These are phyloP conservation scores for Parascedosporium putredinis DNA, from an alignment of 2,329 filamentous ascomycete species.

Conservation along the genomic window DNA sequence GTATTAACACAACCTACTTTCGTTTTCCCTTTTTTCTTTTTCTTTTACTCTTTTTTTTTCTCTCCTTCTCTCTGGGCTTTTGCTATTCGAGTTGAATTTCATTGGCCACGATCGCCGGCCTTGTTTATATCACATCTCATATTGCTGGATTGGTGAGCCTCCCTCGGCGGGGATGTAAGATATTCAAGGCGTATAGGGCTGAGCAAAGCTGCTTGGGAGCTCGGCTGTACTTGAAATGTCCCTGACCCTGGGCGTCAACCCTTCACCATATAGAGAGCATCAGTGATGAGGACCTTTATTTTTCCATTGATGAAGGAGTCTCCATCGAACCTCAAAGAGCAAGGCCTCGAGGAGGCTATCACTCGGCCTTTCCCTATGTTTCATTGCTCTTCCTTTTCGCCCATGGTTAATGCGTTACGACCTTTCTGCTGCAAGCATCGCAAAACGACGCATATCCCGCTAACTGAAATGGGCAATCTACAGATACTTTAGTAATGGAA, in stretches of 20 bases:
- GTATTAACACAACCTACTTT: constrained; percentile 3
- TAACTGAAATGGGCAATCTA: constrained; percentile 4
- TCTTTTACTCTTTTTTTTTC: not conserved
- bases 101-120: not conserved
- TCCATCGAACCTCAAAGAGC: too few species aligned
- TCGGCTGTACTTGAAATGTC: not conserved
- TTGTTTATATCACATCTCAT: not conserved
- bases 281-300: too few species aligned
- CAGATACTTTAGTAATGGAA: constrained; percentile 20
- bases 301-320: too few species aligned
- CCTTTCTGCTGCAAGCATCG: not conserved
- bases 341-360: too few species aligned
- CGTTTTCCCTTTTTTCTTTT: not conserved
- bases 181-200: constrained; percentile 2
- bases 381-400: not conserved
- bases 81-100: not conserved
- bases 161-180: not conserved
- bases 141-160: not conserved
- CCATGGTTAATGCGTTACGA: not conserved
- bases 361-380: not conserved
- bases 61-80: not conserved
- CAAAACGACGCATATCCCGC: not conserved
- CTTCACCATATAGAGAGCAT: too few species aligned
- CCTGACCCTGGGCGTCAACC: too few species aligned
- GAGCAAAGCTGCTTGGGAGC: constrained; percentile 10